These are phyloP conservation scores for Dittrichia graveolens DNA, from an alignment of 129 eudicot genomes.

Conservation along the genomic window DNA sequence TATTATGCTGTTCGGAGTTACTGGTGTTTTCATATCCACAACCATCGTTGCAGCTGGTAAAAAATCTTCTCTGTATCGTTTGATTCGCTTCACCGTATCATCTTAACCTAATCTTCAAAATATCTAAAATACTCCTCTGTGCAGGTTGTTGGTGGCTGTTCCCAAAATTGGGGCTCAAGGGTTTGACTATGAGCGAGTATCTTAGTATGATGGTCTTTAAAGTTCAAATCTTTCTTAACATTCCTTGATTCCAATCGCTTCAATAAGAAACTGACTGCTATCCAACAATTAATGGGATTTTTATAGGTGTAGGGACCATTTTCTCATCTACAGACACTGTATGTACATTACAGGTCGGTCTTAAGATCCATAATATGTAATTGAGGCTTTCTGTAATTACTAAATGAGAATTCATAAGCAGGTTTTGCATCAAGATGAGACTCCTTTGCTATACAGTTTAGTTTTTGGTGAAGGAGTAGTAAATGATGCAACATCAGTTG, in stretches of 20 bases:
- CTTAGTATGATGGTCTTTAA: slow-evolving; percentile 50
- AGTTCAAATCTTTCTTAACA: not conserved
- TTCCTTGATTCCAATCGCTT: not conserved
- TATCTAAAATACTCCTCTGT: not conserved
- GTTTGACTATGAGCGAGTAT: slow-evolving; percentile 72
- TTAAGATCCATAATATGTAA: not conserved
- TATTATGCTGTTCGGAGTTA: slow-evolving; percentile 81
- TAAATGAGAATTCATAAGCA: slow-evolving; percentile 11
- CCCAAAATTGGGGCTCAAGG: slow-evolving; percentile 59
- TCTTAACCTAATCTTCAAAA: not conserved
- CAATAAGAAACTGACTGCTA: no score
- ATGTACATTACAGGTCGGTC: slow-evolving; percentile 87
- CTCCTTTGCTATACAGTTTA: slow-evolving; percentile 92
- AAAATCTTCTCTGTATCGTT: not conserved
- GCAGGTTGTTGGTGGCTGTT: slow-evolving; percentile 84
- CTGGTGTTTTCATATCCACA: slow-evolving; percentile 85
- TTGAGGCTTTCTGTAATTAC: no score
- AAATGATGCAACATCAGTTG: slow-evolving; percentile 96
- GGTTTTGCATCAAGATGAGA: slow-evolving; percentile 94
- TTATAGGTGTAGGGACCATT: slow-evolving; percentile 74
- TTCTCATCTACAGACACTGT: slow-evolving; percentile 98
- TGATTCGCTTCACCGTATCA: not conserved
- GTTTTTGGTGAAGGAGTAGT: slow-evolving; percentile 99
- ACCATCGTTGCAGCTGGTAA: slow-evolving; percentile 71
- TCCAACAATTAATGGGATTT: not conserved